Base-by-base conservation (phyloP, 306 rosid genomes). In the Hippophae gyantsensis region DNA sequence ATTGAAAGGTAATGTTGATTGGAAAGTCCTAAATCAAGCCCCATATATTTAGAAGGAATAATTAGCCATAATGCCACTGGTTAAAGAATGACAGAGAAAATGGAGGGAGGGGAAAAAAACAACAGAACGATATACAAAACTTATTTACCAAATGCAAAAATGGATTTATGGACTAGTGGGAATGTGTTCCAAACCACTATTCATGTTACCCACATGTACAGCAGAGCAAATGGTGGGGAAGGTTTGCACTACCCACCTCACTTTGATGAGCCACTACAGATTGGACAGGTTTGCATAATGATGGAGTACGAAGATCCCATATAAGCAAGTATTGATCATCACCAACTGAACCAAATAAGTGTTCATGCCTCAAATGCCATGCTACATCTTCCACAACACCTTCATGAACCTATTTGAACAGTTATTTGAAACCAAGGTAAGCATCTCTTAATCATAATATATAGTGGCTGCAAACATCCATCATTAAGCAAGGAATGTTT, bases 331-430 rank as follows among this genome's bases (percentile, higher is more conserved):
- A 82, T 57, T 84, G 97, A 78, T 93, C 99, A 74, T 93, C 99
- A 10, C 99, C 99, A 69, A 93, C 99, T 55, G 99, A 88, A 62
- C 99, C 99, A 79, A 93, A 93, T 66, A 88, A 73, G 74, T 93
- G 84, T 62, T 93, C 99, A 71, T 93, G 99, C 83, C 99, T 86
- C 83, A 88, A 76, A 93, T 93, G 97, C 99, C 99, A 93, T 41
- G 99, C 90, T 9, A 93, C 97, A 26, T 93, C 99, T 71, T 88
- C 99, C 26, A 93, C 99, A 54, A 93, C 99, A 68, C 99, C 99
- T 72, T 93, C 99, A 67, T 93, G 99, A 48, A 86, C 84, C 99
- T 88, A 32, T 64, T 42, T 8, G n/a, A 67, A 26, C 11, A 67
- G 63, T 38, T 13, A 7, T 12, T 46, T 44, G 42, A 63, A 68